Conservation (phyloP, 306 rosid species). For the Fragaria nilgerrensis region DNA sequence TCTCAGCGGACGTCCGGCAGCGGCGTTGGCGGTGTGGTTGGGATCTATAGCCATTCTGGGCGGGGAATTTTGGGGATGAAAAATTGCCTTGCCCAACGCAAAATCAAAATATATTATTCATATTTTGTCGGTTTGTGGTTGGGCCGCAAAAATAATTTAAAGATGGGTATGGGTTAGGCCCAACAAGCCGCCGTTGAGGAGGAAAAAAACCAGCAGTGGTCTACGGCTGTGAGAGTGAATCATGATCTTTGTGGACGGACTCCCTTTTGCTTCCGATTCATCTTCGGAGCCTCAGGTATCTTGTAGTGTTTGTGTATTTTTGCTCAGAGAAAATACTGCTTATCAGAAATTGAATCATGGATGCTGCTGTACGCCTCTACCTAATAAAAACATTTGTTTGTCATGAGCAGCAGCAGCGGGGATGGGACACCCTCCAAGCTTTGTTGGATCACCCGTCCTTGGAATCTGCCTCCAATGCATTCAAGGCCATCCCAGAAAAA, state of each 20-base stretch:
- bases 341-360: no score
- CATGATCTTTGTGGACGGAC: constrained; percentile 37
- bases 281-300: constrained; percentile 21
- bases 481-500: constrained; percentile 56
- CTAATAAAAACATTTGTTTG: background rate
- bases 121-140: no score
- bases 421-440: constrained; percentile 44
- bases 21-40: constrained; percentile 15
- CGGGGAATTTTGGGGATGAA: constrained; percentile 25
- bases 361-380: no score
- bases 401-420: constrained; percentile 39
- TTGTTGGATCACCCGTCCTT: constrained; percentile 57
- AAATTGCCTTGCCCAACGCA: background rate
- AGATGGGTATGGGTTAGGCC: no score
- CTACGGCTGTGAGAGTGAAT: background rate
- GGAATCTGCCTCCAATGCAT: constrained; percentile 44
- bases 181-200: no score
- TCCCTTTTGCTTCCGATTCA: constrained; percentile 11
- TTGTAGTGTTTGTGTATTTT: no score
- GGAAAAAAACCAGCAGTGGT: no score
- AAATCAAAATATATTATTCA: no score
- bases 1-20: constrained; percentile 9
- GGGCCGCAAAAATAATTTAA: no score
- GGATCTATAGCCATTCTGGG: constrained; percentile 38
- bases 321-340: no score